Conservation (phyloP, 2,329 filamentous ascomycete genomes). For the Aschersonia sp. region DNA sequence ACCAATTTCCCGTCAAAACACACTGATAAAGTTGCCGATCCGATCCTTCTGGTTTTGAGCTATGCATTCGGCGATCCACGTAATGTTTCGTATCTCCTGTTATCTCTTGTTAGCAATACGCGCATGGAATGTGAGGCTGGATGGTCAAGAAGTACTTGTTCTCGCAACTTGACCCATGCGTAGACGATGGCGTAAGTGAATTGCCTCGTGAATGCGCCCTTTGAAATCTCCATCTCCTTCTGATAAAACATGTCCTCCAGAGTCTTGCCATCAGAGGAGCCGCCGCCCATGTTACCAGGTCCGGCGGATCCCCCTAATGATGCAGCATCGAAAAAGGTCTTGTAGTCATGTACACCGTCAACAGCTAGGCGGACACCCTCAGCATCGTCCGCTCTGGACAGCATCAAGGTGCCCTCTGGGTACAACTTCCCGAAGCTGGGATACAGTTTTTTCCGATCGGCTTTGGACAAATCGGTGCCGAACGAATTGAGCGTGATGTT, state of each 20-base stretch:
- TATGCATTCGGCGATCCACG: slow-evolving; percentile 99
- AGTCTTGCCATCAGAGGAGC: slow-evolving; percentile 71
- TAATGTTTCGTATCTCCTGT: slow-evolving; percentile 98
- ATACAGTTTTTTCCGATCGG: slow-evolving; percentile 90
- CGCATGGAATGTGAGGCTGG: not conserved
- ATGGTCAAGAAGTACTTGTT: slow-evolving; percentile 53
- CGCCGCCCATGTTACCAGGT: slow-evolving; percentile 71
- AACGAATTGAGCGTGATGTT: slow-evolving; percentile 99
- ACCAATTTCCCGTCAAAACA: slow-evolving; percentile 47
- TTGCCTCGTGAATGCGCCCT: slow-evolving; percentile 86
- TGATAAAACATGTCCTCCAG: slow-evolving; percentile 97
- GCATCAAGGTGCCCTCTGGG: slow-evolving; percentile 87
- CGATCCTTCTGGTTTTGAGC: slow-evolving; percentile 98
- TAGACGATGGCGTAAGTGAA: slow-evolving; percentile 94
- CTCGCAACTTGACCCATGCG: slow-evolving; percentile 91
- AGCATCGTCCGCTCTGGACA: slow-evolving; percentile 85
- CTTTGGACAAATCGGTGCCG: slow-evolving; percentile 87
- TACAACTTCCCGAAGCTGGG: slow-evolving; percentile 83
- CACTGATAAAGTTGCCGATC: slow-evolving; percentile 97
- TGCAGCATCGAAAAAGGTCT: slow-evolving; percentile 86
- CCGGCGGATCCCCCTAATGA: slow-evolving; percentile 58
- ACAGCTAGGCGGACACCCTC: slow-evolving; percentile 89
- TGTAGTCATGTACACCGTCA: slow-evolving; percentile 86
- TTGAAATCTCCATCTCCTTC: slow-evolving; percentile 98
- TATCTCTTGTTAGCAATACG: slow-evolving; percentile 14